A percentile compares a stretch with the other conserved stretches of the same genome.
phyloP scores from a whole-genome alignment of 2,329 filamentous ascomycete genomes.

The Ophiostoma novo-ulmi region DNA sequence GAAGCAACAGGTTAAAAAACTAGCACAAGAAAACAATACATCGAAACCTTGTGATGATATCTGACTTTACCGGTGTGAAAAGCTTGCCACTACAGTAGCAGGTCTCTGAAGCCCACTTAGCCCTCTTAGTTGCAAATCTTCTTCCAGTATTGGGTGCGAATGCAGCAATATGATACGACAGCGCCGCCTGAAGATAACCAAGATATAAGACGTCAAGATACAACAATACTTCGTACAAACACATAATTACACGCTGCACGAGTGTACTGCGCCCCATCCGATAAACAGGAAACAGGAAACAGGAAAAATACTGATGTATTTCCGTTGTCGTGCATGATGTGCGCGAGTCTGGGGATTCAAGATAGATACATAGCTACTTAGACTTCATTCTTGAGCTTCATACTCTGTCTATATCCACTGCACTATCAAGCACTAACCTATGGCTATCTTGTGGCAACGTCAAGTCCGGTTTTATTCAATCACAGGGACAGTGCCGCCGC shows the following conservation, averaged over 20 bases:
- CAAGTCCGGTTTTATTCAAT: background rate
- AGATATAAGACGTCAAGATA: background rate
- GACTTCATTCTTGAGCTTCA: too few relatives aligned
- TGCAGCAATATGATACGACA: background rate
- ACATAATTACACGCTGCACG: background rate
- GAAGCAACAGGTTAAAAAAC: background rate
- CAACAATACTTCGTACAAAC: background rate
- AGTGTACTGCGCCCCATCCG: background rate
- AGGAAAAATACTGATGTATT: background rate
- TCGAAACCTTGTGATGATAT: background rate
- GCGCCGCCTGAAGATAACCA: background rate
- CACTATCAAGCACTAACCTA: background rate
- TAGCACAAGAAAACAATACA: too few relatives aligned
- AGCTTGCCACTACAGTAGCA: background rate
- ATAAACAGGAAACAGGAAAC: constrained; percentile 2
- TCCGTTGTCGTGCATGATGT: background rate
- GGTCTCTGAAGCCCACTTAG: background rate
- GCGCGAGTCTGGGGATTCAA: background rate
- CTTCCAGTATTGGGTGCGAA: background rate
- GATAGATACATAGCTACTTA: too few relatives aligned
- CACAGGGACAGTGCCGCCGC: background rate
- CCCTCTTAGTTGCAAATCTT: background rate
- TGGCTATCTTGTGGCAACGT: background rate
- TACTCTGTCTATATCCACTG: too few relatives aligned
- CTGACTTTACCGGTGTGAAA: background rate